Percentiles rank a stretch among this genome's conserved stretches.
Evolutionary conservation across 2,329 filamentous ascomycete species (phyloP).

Genomic region (Pseudocercospora vitis): DNA sequence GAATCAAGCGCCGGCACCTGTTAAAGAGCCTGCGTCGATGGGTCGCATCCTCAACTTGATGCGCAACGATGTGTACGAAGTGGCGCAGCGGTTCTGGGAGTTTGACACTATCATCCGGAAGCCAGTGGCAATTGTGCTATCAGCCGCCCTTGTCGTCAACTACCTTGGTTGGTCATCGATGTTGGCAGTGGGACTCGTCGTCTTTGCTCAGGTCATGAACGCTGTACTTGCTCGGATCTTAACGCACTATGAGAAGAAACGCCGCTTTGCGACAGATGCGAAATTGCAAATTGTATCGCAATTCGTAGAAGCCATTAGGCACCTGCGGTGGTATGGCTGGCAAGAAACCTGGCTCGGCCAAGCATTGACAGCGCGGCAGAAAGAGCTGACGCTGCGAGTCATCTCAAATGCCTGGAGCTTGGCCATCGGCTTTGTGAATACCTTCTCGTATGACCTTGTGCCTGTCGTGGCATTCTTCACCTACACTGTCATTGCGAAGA

Average conservation of each 20-base stretch:
- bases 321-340: slow-evolving; percentile 81
- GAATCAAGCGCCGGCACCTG: slow-evolving; percentile 33
- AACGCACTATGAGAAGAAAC: slow-evolving; percentile 66
- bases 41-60: slow-evolving; percentile 90
- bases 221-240: slow-evolving; percentile 64
- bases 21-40: slow-evolving; percentile 69
- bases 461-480: slow-evolving; percentile 79
- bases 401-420: slow-evolving; percentile 63
- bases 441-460: slow-evolving; percentile 70
- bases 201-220: slow-evolving; percentile 68
- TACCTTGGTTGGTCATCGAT: slow-evolving; percentile 80
- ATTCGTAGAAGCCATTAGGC: slow-evolving; percentile 82
- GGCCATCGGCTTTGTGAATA: slow-evolving; percentile 67
- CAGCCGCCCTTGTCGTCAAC: slow-evolving; percentile 70
- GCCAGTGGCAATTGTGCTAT: slow-evolving; percentile 73
- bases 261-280: slow-evolving; percentile 72
- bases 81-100: slow-evolving; percentile 83
- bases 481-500: slow-evolving; percentile 70
- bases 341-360: slow-evolving; percentile 70
- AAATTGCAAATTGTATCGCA: slow-evolving; percentile 80
- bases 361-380: slow-evolving; percentile 67
- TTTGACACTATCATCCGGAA: slow-evolving; percentile 73
- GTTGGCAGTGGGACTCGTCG: slow-evolving; percentile 62
- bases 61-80: slow-evolving; percentile 76
- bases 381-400: slow-evolving; percentile 66